Evolutionary conservation across 306 rosid genomes (phyloP).

Genomic region (Gynostemma pentaphyllum): DNA sequence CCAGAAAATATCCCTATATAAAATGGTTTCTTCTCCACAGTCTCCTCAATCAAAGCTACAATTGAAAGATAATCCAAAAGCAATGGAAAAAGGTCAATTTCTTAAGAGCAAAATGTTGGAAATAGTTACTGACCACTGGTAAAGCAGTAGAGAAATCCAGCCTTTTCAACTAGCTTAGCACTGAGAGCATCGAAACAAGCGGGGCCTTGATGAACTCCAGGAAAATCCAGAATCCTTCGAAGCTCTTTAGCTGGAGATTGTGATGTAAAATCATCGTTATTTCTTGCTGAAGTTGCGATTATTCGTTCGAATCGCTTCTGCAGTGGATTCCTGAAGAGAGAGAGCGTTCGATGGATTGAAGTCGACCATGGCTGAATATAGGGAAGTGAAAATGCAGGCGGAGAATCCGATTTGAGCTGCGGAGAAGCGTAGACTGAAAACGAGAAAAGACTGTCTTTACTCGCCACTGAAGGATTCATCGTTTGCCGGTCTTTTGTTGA

Average conservation of each 20-base stretch:
- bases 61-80: no score
- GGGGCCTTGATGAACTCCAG: constrained; percentile 75
- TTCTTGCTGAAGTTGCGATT: constrained; percentile 18
- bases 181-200: constrained; percentile 85
- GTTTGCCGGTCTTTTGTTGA: neutral
- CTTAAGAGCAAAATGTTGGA: neutral
- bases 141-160: constrained; percentile 66
- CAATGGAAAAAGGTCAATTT: no score
- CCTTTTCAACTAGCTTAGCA: constrained; percentile 60
- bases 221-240: constrained; percentile 36
- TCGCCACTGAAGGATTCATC: constrained; percentile 7
- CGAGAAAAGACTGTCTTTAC: neutral
- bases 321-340: neutral
- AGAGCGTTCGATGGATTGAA: neutral
- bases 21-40: no score
- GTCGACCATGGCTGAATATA: neutral
- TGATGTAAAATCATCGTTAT: constrained; percentile 1
- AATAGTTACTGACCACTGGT: constrained; percentile 45
- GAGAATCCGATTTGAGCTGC: neutral
- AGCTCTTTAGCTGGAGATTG: constrained; percentile 44
- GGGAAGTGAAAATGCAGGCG: neutral
- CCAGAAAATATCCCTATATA: no score
- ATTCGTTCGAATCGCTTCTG: constrained; percentile 6
- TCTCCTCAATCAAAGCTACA: no score
- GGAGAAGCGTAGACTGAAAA: neutral